Evolutionary conservation across 768 basidiomycete species (phyloP).

Genomic region (Cubamyces lactineus): DNA sequence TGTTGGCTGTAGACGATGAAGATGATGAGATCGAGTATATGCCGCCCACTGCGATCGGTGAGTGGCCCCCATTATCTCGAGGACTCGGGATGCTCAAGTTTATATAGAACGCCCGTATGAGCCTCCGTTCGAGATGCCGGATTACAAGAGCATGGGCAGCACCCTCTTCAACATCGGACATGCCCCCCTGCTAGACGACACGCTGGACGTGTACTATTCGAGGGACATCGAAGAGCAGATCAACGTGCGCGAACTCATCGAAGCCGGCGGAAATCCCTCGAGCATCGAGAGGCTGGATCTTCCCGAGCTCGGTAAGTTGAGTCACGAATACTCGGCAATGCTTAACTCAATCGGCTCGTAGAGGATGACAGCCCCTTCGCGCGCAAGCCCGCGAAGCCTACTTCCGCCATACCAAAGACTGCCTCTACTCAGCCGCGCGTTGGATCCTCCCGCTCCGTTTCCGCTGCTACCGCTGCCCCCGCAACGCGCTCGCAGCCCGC

Average conservation of each 20-base stretch:
- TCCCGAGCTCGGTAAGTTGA: constrained; percentile 20
- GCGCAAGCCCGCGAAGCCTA: background rate
- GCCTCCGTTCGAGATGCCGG: constrained; percentile 52
- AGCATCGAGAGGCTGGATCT: constrained; percentile 4
- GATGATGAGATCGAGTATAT: constrained; percentile 58
- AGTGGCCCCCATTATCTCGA: constrained; percentile 24
- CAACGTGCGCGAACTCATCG: constrained; percentile 18
- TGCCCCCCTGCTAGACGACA: constrained; percentile 40
- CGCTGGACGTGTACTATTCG: constrained; percentile 31
- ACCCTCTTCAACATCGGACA: constrained; percentile 42
- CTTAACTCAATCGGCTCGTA: background rate
- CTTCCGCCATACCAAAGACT: background rate
- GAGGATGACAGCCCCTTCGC: constrained; percentile 22
- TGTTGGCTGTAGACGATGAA: constrained; percentile 33
- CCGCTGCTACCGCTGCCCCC: background rate
- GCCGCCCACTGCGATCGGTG: constrained; percentile 55
- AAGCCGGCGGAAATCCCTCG: constrained; percentile 15
- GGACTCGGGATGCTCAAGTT: background rate
- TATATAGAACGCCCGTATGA: constrained; percentile 45
- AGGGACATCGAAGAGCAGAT: constrained; percentile 24
- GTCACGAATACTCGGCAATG: background rate
- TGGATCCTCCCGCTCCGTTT: background rate
- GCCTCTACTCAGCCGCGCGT: background rate
- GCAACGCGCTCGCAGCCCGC: background rate
- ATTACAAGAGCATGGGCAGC: constrained; percentile 48